phyloP scores from a whole-genome alignment of 352 stramenopile genomes.

The Pythium biforme region DNA sequence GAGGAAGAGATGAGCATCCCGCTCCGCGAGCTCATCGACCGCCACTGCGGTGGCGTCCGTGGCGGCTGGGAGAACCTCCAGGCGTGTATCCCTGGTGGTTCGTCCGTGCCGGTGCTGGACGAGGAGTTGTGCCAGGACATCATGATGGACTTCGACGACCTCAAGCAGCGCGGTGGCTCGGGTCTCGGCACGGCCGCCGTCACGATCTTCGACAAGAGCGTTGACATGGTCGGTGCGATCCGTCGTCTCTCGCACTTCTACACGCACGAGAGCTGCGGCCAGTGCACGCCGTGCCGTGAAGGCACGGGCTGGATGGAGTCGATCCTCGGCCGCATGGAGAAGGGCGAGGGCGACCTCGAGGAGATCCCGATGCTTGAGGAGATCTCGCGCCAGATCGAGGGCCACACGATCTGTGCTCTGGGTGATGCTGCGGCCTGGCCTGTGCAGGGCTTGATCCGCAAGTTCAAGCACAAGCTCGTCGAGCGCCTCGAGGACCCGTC shows the following conservation, averaged over 20 bases:
- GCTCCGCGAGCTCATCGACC: constrained; percentile 98
- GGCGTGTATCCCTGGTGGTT: constrained; percentile 97
- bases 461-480: constrained; percentile 99
- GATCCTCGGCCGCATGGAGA: constrained; percentile 98
- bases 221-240: constrained; percentile 99
- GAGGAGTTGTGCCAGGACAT: constrained; percentile 94
- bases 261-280: constrained; percentile 99
- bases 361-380: constrained; percentile 99
- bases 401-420: constrained; percentile 99
- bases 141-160: constrained; percentile 99
- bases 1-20: constrained; percentile 99
- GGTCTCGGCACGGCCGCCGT: constrained; percentile 98
- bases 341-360: constrained; percentile 95
- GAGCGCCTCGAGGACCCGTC: constrained; percentile 96
- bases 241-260: constrained; percentile 99
- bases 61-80: constrained; percentile 99
- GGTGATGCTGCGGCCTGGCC: constrained; percentile 99
- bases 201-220: constrained; percentile 99
- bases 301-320: constrained; percentile 97
- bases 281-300: constrained; percentile 99
- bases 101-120: constrained; percentile 96
- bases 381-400: constrained; percentile 98
- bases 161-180: constrained; percentile 93
- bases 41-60: constrained; percentile 97
- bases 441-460: constrained; percentile 98